Conservation (phyloP, 2,329 filamentous ascomycete species). For the Xylaria polymorpha region DNA sequence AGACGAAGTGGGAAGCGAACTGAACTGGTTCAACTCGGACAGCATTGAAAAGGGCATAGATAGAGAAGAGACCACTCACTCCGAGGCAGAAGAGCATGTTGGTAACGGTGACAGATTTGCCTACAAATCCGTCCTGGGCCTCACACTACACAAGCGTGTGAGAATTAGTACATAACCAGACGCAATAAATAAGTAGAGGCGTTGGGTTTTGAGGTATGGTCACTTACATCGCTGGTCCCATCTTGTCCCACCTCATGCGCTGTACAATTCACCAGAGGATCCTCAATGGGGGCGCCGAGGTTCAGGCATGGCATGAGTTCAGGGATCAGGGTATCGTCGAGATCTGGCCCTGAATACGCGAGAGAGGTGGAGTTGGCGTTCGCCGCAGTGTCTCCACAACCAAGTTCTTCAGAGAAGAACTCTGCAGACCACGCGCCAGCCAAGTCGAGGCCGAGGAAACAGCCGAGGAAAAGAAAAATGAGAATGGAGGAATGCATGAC, state of each 20-base stretch:
- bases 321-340: neutral
- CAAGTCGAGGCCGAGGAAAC: neutral
- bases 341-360: neutral
- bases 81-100: conserved; percentile 17
- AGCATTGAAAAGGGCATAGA: neutral
- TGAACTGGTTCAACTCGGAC: neutral
- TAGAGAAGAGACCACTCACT: neutral
- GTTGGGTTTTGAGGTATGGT: neutral
- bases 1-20: neutral
- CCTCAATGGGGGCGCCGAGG: neutral
- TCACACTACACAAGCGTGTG: neutral
- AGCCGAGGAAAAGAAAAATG: neutral
- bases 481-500: neutral
- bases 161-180: neutral
- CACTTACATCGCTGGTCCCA: conserved; percentile 1
- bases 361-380: neutral
- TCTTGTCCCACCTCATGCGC: neutral
- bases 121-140: neutral
- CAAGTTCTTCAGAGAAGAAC: conserved; percentile 20
- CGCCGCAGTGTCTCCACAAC: neutral
- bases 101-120: conserved; percentile 9
- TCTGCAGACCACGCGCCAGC: conserved; percentile 1
- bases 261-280: neutral
- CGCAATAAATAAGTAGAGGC: neutral
- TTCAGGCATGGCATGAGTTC: conserved; percentile 19